phyloP scores from a whole-genome alignment of 352 stramenopile genomes.

The Aphanomyces cochlioides region DNA sequence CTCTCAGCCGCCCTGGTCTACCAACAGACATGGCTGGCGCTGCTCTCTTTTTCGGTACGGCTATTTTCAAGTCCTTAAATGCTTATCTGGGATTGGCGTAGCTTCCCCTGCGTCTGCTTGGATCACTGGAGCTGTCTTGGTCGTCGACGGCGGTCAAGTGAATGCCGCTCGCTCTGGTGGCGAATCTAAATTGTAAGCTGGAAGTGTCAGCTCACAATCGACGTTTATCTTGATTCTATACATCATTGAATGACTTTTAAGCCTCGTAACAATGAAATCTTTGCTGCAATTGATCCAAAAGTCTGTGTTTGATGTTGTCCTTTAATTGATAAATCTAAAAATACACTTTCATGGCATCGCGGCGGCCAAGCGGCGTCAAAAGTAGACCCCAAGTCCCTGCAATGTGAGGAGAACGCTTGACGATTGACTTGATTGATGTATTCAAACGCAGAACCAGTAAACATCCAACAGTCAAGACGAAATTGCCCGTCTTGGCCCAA shows the following conservation, averaged over 20 bases:
- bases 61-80: neutral
- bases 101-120: conserved; percentile 84
- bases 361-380: neutral
- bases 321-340: neutral
- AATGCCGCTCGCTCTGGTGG: conserved; percentile 33
- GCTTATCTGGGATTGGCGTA: conserved; percentile 34
- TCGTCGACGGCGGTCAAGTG: conserved; percentile 86
- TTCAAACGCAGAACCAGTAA: neutral
- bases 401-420: neutral
- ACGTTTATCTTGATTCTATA: neutral
- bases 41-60: conserved; percentile 68
- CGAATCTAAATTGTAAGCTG: neutral
- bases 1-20: conserved; percentile 79
- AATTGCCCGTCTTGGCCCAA: neutral
- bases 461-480: neutral
- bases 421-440: neutral
- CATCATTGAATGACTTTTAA: neutral
- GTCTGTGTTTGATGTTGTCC: neutral
- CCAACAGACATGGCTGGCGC: conserved; percentile 90
- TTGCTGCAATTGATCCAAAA: neutral
- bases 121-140: conserved; percentile 89
- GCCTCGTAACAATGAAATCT: neutral
- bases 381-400: neutral
- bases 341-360: neutral
- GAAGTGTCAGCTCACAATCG: neutral